Base-by-base conservation (phyloP, 768 basidiomycete genomes). In the Suillus occidentalis region DNA sequence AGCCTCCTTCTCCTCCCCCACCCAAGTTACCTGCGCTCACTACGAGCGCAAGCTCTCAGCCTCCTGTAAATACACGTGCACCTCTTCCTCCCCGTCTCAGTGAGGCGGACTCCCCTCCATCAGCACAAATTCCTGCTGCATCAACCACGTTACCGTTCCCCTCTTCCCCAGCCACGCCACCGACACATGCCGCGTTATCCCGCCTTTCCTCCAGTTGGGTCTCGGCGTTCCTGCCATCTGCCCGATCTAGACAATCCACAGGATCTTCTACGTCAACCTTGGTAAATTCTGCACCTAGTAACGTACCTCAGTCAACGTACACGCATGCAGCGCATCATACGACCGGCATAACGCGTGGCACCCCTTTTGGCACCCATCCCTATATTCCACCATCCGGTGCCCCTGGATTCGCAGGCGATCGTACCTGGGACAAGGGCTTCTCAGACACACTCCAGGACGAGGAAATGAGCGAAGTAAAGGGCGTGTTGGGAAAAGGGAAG, bases 341-440 rank as follows among this genome's bases (percentile, higher is more conserved):
- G 58, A 43, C 68, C 13, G 31, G 63, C 1, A 71, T 79, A 42
- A 77, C 79, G 4, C 83, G 86, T 60, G 80, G 82, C 0, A 83
- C 85, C 5, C 87, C 88, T 0, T 89, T 89, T 63, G 78, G 78
- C 0, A 69, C 80, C 12, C 72, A 79, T 39, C 76, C 78, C 2
- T 83, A 83, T 73, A 77, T 78, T 20, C 83, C 77, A 58, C 82
- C 88, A 0, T 78, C 72, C 60, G 87, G 93, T n/a, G 94, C 93
- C 0, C 93, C 93, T 0, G 94, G 91, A 6, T 93, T 89, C 68
- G 80, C 76, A 16, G 90, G 90, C 0, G 90, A 91, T 56, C 75
- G 77, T 18, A 80, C 72, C 13, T 86, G 92, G 92, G 87, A 94
- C 73, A 87, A 85, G 61, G 87, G 88, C 0, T 88, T 80, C 70